Percentiles rank a stretch among this genome's conserved stretches.
Conservation (phyloP, 1,284 basidiomycete species). For the Somion occarium region DNA sequence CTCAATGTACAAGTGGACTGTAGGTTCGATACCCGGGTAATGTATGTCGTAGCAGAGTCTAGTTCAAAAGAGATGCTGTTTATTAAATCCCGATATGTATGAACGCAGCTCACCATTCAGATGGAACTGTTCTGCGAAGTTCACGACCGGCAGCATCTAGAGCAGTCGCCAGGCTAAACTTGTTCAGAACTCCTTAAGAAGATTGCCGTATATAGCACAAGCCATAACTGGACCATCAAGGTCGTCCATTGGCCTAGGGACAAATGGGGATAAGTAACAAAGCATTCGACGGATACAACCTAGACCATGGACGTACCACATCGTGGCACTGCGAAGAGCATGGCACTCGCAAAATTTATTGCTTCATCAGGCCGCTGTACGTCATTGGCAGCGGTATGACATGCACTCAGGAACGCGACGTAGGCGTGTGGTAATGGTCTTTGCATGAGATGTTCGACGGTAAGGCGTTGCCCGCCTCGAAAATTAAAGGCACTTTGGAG, state of each 20-base stretch:
- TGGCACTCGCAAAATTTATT: constrained; percentile 8
- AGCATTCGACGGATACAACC: neutral
- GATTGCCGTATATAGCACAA: neutral
- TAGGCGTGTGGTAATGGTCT: neutral
- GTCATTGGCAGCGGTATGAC: constrained; percentile 11
- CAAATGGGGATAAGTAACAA: neutral
- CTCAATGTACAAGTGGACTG: no score
- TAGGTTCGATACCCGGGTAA: no score
- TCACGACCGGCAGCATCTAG: neutral
- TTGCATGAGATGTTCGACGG: constrained; percentile 8
- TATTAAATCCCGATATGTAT: constrained; percentile 1
- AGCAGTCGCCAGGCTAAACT: neutral
- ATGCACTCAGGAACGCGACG: constrained; percentile 11
- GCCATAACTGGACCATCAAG: constrained; percentile 3
- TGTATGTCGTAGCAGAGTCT: no score
- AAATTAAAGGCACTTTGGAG: constrained; percentile 9
- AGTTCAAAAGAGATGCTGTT: no score
- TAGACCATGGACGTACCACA: constrained; percentile 12
- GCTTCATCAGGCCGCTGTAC: constrained; percentile 4
- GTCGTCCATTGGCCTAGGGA: constrained; percentile 4
- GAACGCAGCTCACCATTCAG: constrained; percentile 3
- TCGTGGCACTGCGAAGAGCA: constrained; percentile 10
- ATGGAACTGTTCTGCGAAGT: neutral
- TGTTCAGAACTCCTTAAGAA: constrained; percentile 2
- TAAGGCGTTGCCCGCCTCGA: constrained; percentile 8